phyloP scores from a whole-genome alignment of 768 basidiomycete genomes.

The Lactifluus hygrophoroides region DNA sequence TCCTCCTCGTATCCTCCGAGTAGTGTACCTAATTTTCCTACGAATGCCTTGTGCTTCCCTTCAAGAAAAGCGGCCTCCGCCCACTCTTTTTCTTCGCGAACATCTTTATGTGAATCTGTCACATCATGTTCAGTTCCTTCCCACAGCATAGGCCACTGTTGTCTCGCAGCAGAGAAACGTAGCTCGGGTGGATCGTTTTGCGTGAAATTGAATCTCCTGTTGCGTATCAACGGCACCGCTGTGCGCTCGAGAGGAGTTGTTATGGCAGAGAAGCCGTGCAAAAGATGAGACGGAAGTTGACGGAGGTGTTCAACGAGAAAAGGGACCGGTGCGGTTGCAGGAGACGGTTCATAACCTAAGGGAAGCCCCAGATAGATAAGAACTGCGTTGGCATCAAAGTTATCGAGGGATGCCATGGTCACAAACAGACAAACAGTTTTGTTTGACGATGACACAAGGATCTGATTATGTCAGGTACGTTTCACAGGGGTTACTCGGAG shows the following conservation, averaged over 20 bases:
- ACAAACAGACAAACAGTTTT: neutral
- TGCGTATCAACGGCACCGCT: conserved; percentile 53
- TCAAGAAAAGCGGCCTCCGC: conserved; percentile 51
- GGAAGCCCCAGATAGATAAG: conserved; percentile 52
- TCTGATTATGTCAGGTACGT: neutral
- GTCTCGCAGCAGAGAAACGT: conserved; percentile 41
- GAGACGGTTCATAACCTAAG: conserved; percentile 50
- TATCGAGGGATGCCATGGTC: neutral
- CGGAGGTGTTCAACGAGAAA: conserved; percentile 55
- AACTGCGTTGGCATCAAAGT: conserved; percentile 24
- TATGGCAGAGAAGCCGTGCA: conserved; percentile 33
- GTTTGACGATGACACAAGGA: too few species aligned
- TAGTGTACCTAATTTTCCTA: conserved; percentile 61
- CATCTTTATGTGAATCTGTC: conserved; percentile 46
- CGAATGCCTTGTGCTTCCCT: conserved; percentile 43
- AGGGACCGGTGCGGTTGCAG: conserved; percentile 44
- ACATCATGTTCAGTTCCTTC: conserved; percentile 39
- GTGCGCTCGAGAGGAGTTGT: conserved; percentile 60
- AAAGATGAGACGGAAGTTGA: conserved; percentile 60
- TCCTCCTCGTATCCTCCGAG: conserved; percentile 73
- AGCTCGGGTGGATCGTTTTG: conserved; percentile 49
- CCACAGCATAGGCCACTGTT: conserved; percentile 63
- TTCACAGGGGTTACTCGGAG: neutral
- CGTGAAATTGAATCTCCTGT: conserved; percentile 59
- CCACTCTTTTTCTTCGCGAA: conserved; percentile 63